Conservation (phyloP, 2,329 filamentous ascomycete genomes). For the Ceratocystiopsis minuta region DNA sequence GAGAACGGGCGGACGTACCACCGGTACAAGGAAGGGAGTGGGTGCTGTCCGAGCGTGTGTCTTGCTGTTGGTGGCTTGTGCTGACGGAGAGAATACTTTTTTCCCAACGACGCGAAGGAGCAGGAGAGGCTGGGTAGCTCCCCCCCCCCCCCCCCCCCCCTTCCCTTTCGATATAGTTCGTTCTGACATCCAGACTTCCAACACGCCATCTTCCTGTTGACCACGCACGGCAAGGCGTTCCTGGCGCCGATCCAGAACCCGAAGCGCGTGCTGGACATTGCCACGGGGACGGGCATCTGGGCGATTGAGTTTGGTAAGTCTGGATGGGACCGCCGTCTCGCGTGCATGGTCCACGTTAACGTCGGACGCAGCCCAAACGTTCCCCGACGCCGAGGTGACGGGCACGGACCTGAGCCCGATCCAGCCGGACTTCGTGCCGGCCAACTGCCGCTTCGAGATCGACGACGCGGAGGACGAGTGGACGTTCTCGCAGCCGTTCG, state of each 20-base stretch:
- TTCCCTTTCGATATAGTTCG: no score
- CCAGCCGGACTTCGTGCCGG: conserved; percentile 6
- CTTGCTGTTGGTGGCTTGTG: no score
- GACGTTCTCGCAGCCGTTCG: conserved; percentile 3
- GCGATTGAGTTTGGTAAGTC: conserved; percentile 42
- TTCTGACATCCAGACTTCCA: conserved; percentile 16
- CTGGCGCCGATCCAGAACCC: conserved; percentile 26
- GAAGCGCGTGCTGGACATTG: conserved; percentile 18
- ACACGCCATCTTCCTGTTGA: conserved; percentile 18
- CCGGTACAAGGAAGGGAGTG: conserved; percentile 8
- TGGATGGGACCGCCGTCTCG: no score
- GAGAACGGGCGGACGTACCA: conserved; percentile 10
- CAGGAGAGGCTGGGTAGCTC: conserved; percentile 1
- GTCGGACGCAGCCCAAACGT: conserved; percentile 5
- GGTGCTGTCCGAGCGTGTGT: no score
- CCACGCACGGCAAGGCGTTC: conserved; percentile 24
- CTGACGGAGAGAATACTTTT: conserved; percentile 9
- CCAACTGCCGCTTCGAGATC: conserved; percentile 7
- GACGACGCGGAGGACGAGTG: conserved; percentile 8
- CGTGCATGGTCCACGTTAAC: no score
- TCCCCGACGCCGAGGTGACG: conserved; percentile 2
- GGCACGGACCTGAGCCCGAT: conserved; percentile 8
- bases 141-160: background rate
- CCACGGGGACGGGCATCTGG: conserved; percentile 43
- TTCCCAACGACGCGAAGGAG: conserved; percentile 10